Evolutionary conservation across 2,329 filamentous ascomycete species (phyloP).

Genomic region (Bipolaris oryzae): DNA sequence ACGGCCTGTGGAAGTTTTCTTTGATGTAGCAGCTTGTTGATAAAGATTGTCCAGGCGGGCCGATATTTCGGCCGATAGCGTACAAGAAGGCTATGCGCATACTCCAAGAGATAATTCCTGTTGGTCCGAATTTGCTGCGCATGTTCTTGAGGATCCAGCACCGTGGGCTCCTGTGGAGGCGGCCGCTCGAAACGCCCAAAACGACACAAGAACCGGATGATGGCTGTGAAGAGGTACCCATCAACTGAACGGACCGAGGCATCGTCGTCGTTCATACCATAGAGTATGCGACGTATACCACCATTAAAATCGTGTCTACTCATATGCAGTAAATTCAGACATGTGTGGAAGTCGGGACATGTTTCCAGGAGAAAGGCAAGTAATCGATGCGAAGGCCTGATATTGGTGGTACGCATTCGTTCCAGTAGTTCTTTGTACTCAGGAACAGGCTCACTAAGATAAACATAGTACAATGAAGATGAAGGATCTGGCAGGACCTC

Average conservation of each 20-base stretch:
- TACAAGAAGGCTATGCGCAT: conserved; percentile 37
- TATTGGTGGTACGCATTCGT: conserved; percentile 60
- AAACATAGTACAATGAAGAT: conserved; percentile 69
- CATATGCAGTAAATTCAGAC: conserved; percentile 27
- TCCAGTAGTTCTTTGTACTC: conserved; percentile 63
- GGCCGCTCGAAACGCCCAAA: conserved; percentile 30
- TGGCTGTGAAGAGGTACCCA: conserved; percentile 35
- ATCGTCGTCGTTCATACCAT: conserved; percentile 20
- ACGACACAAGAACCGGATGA: conserved; percentile 41
- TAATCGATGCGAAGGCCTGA: conserved; percentile 58
- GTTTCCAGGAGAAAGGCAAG: conserved; percentile 62
- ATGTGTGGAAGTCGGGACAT: conserved; percentile 28
- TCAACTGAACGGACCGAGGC: conserved; percentile 21
- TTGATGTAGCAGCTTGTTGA: conserved; percentile 30
- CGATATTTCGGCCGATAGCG: conserved; percentile 32
- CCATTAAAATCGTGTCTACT: conserved; percentile 25
- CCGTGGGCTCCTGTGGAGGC: conserved; percentile 7
- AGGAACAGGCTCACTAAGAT: conserved; percentile 66
- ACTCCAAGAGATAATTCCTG: conserved; percentile 36
- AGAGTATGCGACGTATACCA: conserved; percentile 30
- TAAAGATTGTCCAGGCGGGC: conserved; percentile 40
- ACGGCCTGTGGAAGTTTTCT: conserved; percentile 3
- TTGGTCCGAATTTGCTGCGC: conserved; percentile 24
- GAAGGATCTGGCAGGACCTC: conserved; percentile 62
- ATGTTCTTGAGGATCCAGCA: conserved; percentile 25